Evolutionary conservation across 176 grass and related monocot species (phyloP).

Genomic region (Miscanthus lutarioriparius): DNA sequence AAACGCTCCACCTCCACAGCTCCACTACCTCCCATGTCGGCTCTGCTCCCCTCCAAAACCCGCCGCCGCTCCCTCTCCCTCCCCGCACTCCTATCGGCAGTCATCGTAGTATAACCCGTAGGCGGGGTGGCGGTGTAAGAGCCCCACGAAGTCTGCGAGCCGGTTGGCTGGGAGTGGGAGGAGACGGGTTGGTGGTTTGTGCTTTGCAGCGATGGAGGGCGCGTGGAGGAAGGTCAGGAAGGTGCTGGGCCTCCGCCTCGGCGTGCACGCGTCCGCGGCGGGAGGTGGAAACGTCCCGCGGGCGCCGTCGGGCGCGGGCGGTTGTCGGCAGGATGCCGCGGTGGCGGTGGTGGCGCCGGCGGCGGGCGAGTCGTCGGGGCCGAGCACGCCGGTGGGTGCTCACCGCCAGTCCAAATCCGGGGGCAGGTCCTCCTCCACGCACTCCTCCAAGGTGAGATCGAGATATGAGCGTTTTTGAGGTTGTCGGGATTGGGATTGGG

Average conservation of each 20-base stretch:
- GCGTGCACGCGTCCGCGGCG: slow-evolving; percentile 30
- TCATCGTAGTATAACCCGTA: not conserved
- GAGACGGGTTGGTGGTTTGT: not conserved
- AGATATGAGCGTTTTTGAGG: not conserved
- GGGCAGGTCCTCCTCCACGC: slow-evolving; percentile 45
- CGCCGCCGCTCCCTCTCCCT: not conserved
- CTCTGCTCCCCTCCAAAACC: slow-evolving; percentile 12
- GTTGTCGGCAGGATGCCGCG: slow-evolving; percentile 14
- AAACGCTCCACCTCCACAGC: slow-evolving; percentile 33
- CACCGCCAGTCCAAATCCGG: slow-evolving; percentile 54
- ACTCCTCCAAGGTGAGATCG: slow-evolving; percentile 54
- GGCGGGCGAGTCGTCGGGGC: slow-evolving; percentile 16
- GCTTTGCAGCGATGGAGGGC: slow-evolving; percentile 53
- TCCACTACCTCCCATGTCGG: not conserved
- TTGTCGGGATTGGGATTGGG: not conserved
- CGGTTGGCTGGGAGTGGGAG: not conserved
- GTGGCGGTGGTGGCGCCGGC: not conserved
- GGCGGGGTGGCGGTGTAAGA: not conserved
- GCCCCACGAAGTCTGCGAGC: not conserved
- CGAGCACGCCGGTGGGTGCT: slow-evolving; percentile 25
- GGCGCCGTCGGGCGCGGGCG: not conserved
- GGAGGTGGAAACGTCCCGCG: not conserved
- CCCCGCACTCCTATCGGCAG: not conserved
- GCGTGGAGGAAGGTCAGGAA: slow-evolving; percentile 77
- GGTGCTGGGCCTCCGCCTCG: slow-evolving; percentile 59